Evolutionary conservation across 2,329 filamentous ascomycete genomes (phyloP).

Genomic region (Coleophoma cylindrospora): DNA sequence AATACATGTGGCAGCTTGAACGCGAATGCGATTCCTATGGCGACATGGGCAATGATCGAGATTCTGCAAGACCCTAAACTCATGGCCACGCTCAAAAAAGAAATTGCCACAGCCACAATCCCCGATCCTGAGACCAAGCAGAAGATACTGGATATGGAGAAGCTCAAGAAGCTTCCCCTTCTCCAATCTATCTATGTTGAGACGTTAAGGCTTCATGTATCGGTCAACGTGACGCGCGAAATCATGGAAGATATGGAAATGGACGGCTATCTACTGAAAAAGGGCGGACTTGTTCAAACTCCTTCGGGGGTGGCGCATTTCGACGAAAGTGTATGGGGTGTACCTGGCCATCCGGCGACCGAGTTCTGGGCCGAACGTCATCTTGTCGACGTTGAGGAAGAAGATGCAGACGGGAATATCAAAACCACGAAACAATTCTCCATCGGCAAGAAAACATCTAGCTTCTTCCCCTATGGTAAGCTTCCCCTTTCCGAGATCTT

Average conservation of each 20-base stretch:
- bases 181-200: slow-evolving; percentile 28
- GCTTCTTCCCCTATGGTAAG: slow-evolving; percentile 3
- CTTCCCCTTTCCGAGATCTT: not conserved
- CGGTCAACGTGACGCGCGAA: slow-evolving; percentile 24
- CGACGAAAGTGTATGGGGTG: slow-evolving; percentile 9
- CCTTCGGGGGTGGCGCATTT: slow-evolving; percentile 24
- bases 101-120: slow-evolving; percentile 6
- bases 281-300: slow-evolving; percentile 18
- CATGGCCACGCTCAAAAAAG: slow-evolving; percentile 13
- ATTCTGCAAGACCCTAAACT: slow-evolving; percentile 18
- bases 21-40: slow-evolving; percentile 24
- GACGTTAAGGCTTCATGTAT: slow-evolving; percentile 26
- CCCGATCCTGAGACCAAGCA: not conserved
- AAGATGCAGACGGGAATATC: not conserved
- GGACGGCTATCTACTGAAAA: slow-evolving; percentile 9
- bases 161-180: slow-evolving; percentile 19
- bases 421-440: not conserved
- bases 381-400: slow-evolving; percentile 1
- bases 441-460: not conserved
- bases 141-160: not conserved
- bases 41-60: slow-evolving; percentile 25
- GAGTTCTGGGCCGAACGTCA: slow-evolving; percentile 6
- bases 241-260: slow-evolving; percentile 20
- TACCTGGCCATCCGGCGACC: slow-evolving; percentile 1
- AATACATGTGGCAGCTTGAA: slow-evolving; percentile 13